Base-by-base conservation (phyloP, 1,284 basidiomycete genomes). In the Sanghuangporus sanghuang region DNA sequence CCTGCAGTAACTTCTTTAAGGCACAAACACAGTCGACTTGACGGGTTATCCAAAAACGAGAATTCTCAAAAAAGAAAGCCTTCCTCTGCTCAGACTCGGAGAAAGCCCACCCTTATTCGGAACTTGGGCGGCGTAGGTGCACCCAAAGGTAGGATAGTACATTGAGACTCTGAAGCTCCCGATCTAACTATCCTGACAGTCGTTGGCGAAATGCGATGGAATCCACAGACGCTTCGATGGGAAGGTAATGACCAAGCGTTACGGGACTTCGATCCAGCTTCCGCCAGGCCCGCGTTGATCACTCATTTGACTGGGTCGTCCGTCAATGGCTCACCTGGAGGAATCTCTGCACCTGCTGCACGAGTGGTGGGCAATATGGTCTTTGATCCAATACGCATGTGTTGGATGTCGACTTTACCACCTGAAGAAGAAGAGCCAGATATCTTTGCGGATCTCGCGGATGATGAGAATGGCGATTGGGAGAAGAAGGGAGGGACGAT, bases 191-290 rank as follows among this genome's bases (percentile, higher is more conserved):
- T 55, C 59, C 12, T 61, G 66, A 48, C 32, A 94, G 93, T 92
- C 50, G 85, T 96, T 63, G 93, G 93, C 23, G 94, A 96, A 64
- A 98, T 98, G 96, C 93, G 87, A 69, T 98, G 95, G 93, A 98
- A 98, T 75, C 93, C 95, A 23, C 79, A 78, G 40, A 87, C 86
- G 7, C 82, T 93, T 27, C 89, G 92, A 23, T 98, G 96, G 96
- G 96, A 98, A 79, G 96, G 96, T 64, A 98, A 98, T 74, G 96
- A 98, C 69, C 86, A 89, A 62, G 85, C 86, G 11, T 81, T 98
- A 48, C 86, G 91, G 64, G 95, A 95, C 65, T 98, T 98, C 74
- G 96, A 98, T 69, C 83, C 85, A 36, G 87, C 85, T 5, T 95
- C 95, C 16, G 87, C 87, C 46, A 87, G 96, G n/a, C 96, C 96